Percentiles rank a stretch among this genome's conserved stretches.
phyloP scores from a whole-genome alignment of 495 filamentous ascomycete genomes.

The Hypoxylon crocopeplum region DNA sequence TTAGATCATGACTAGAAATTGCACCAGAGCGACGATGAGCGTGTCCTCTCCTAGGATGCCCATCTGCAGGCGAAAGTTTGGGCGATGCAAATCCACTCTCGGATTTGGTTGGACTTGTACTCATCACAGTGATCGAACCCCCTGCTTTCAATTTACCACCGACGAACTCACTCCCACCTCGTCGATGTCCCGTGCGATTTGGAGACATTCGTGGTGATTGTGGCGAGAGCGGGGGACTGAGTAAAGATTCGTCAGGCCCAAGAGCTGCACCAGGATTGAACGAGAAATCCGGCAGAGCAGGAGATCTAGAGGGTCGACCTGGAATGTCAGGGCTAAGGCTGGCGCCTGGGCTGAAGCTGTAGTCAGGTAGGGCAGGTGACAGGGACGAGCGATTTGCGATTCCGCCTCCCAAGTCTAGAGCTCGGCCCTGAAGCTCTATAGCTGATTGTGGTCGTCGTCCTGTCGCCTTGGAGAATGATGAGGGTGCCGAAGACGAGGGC shows the following conservation, averaged over 20 bases:
- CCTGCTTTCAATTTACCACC: slow-evolving; percentile 70
- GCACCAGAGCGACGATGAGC: slow-evolving; percentile 86
- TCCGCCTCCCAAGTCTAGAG: slow-evolving; percentile 27
- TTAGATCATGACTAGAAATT: slow-evolving; percentile 83
- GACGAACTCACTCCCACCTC: slow-evolving; percentile 80
- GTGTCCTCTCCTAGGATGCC: slow-evolving; percentile 69
- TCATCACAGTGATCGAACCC: slow-evolving; percentile 62
- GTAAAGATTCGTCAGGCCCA: slow-evolving; percentile 41
- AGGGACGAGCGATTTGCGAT: slow-evolving; percentile 24
- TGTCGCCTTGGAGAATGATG: slow-evolving; percentile 52
- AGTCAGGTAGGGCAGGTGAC: slow-evolving; percentile 63
- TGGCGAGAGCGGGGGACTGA: slow-evolving; percentile 53
- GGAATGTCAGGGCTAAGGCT: slow-evolving; percentile 34
- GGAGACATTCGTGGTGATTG: slow-evolving; percentile 52
- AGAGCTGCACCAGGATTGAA: slow-evolving; percentile 43
- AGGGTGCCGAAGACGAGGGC: slow-evolving; percentile 53
- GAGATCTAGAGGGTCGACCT: slow-evolving; percentile 36
- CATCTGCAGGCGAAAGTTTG: slow-evolving; percentile 53
- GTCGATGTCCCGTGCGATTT: slow-evolving; percentile 64
- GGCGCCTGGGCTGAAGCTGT: slow-evolving; percentile 69
- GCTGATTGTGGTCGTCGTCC: slow-evolving; percentile 56
- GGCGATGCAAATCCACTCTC: slow-evolving; percentile 62
- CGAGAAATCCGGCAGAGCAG: slow-evolving; percentile 45
- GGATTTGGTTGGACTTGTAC: slow-evolving; percentile 68
- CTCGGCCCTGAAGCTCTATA: slow-evolving; percentile 45